phyloP scores from a whole-genome alignment of 75 land plant genomes.

The Picea sitchensis region DNA sequence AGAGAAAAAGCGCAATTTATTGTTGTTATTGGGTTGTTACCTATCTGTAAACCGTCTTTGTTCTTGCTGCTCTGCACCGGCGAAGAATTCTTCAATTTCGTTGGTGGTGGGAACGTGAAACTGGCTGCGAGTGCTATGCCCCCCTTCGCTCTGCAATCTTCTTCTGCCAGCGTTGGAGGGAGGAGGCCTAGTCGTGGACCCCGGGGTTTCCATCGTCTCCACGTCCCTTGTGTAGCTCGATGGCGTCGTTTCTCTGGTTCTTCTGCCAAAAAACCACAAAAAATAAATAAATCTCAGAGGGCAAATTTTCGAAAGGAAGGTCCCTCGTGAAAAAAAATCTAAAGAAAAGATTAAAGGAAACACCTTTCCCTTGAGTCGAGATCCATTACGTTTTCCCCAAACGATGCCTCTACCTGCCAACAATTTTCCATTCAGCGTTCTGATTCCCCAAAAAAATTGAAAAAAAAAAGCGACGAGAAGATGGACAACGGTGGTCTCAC shows the following conservation, averaged over 20 bases:
- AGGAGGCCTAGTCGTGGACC: constrained; percentile 31
- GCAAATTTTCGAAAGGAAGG: background rate
- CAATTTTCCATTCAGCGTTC: background rate
- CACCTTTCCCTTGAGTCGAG: constrained; percentile 41
- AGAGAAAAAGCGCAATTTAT: background rate
- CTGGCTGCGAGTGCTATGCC: background rate
- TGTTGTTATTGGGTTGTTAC: constrained; percentile 21
- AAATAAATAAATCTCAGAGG: background rate
- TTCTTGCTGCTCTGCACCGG: constrained; percentile 44
- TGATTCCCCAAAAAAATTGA: background rate
- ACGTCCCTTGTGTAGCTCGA: constrained; percentile 41
- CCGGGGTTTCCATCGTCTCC: constrained; percentile 34
- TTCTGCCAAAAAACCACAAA: constrained; percentile 12
- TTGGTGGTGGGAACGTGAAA: constrained; percentile 31
- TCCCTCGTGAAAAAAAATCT: background rate
- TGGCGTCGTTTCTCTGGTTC: constrained; percentile 57
- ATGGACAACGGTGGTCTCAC: background rate
- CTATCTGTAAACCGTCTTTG: constrained; percentile 51
- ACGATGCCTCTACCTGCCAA: constrained; percentile 32
- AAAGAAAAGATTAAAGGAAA: background rate
- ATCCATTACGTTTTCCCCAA: constrained; percentile 46
- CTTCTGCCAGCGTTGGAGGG: constrained; percentile 9
- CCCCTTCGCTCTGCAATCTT: constrained; percentile 10
- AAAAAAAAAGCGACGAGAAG: background rate
- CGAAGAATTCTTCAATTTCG: constrained; percentile 71